Evolutionary conservation across 331 rosid genomes (phyloP).

Genomic region (Phaseolus coccineus): DNA sequence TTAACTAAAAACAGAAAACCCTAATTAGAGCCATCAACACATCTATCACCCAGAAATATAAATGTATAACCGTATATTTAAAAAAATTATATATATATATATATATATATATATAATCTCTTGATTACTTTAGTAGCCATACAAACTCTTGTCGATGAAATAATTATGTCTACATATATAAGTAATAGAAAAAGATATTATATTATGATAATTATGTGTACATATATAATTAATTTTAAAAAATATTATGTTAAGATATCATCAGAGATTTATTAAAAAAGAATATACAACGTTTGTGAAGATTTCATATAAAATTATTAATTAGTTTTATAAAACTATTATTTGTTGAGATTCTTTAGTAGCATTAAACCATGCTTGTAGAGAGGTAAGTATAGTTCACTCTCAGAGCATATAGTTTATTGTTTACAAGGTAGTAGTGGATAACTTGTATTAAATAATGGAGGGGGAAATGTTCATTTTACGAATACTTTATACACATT

Average conservation of each 20-base stretch:
- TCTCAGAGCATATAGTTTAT: slow-evolving; percentile 8
- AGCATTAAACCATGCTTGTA: not conserved
- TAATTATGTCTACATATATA: not conserved
- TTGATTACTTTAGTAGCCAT: not conserved
- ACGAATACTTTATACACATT: not conserved
- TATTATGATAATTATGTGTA: no score
- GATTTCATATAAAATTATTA: not conserved
- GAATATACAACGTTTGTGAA: not conserved
- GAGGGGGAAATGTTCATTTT: not conserved
- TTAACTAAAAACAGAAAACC: not conserved
- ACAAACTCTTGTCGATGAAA: not conserved
- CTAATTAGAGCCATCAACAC: not conserved
- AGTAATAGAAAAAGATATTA: not conserved
- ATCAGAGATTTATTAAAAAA: not conserved
- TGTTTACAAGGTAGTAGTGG: slow-evolving; percentile 1
- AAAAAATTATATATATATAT: not conserved
- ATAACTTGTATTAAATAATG: not conserved
- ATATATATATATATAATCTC: not conserved
- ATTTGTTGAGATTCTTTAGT: not conserved
- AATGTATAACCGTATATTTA: not conserved
- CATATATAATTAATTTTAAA: not conserved
- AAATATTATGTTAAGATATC: not conserved
- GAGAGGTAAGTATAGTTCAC: not conserved
- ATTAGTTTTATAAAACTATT: not conserved
- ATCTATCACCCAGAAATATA: not conserved